Evolutionary conservation across 805 yeast species (phyloP).

Genomic region (Diddensiella santjacobensis): DNA sequence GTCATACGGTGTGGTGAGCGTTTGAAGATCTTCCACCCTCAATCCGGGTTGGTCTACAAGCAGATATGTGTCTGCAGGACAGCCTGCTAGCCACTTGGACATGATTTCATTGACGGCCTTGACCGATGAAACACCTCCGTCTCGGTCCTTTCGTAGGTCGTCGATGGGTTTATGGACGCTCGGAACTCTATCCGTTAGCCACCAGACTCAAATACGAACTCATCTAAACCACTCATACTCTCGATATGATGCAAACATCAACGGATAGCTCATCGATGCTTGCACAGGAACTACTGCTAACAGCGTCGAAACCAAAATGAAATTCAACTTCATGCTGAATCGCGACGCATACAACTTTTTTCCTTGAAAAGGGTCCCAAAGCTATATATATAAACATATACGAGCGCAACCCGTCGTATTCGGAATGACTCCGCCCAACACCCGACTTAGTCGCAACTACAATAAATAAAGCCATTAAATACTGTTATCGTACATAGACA

Average conservation of each 20-base stretch:
- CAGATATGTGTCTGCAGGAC: conserved; percentile 52
- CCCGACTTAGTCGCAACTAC: too few relatives aligned
- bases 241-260: conserved; percentile 18
- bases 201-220: neutral
- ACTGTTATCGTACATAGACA: conserved; percentile 39
- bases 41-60: conserved; percentile 54
- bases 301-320: neutral
- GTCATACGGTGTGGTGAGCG: conserved; percentile 7
- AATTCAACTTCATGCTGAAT: neutral
- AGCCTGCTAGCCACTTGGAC: conserved; percentile 35
- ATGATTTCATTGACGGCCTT: conserved; percentile 23
- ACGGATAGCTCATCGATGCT: conserved; percentile 17
- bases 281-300: neutral
- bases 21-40: conserved; percentile 43
- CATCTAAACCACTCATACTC: conserved; percentile 14
- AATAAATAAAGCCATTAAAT: too few relatives aligned
- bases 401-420: too few relatives aligned
- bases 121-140: conserved; percentile 15
- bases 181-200: conserved; percentile 9
- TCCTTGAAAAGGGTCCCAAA: neutral
- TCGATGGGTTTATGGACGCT: conserved; percentile 18
- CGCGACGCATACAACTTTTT: neutral
- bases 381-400: neutral
- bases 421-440: too few relatives aligned
- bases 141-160: conserved; percentile 15